phyloP scores from a whole-genome alignment of 2,329 filamentous ascomycete genomes.

The Berkeleyomyces rouxiae region DNA sequence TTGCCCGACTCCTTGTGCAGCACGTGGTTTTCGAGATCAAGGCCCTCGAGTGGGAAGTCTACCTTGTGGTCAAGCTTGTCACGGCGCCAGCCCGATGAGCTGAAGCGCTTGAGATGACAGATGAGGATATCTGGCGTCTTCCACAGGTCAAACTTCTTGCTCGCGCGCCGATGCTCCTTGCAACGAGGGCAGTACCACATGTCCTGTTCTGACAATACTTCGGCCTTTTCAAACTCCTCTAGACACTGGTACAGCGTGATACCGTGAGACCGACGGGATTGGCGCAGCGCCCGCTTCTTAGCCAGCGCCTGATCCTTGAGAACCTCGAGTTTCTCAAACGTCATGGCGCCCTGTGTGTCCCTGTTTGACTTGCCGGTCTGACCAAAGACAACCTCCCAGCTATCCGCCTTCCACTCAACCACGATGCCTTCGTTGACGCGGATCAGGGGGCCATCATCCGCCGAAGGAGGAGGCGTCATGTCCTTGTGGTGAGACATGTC shows the following conservation, averaged over 20 bases:
- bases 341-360: constrained; percentile 42
- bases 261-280: constrained; percentile 39
- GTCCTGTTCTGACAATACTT: constrained; percentile 86
- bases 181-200: constrained; percentile 96
- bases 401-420: constrained; percentile 64
- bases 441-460: constrained; percentile 47
- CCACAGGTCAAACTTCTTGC: constrained; percentile 96
- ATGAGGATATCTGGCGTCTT: constrained; percentile 90
- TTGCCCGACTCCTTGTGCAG: constrained; percentile 68
- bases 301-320: constrained; percentile 48
- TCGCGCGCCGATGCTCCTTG: constrained; percentile 81
- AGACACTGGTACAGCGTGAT: constrained; percentile 81
- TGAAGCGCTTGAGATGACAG: constrained; percentile 91
- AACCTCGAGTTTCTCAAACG: constrained; percentile 35
- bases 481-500: constrained; percentile 21
- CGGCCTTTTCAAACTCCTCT: constrained; percentile 84
- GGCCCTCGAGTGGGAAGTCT: constrained; percentile 75
- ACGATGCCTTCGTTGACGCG: constrained; percentile 71
- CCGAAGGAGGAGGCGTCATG: constrained; percentile 22
- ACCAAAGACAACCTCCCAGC: constrained; percentile 56
- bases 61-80: constrained; percentile 87
- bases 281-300: constrained; percentile 45
- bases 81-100: constrained; percentile 60
- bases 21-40: constrained; percentile 68
- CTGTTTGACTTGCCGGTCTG: constrained; percentile 23